phyloP scores from a whole-genome alignment of 1,284 basidiomycete genomes.

The Sporisorium scitamineum region DNA sequence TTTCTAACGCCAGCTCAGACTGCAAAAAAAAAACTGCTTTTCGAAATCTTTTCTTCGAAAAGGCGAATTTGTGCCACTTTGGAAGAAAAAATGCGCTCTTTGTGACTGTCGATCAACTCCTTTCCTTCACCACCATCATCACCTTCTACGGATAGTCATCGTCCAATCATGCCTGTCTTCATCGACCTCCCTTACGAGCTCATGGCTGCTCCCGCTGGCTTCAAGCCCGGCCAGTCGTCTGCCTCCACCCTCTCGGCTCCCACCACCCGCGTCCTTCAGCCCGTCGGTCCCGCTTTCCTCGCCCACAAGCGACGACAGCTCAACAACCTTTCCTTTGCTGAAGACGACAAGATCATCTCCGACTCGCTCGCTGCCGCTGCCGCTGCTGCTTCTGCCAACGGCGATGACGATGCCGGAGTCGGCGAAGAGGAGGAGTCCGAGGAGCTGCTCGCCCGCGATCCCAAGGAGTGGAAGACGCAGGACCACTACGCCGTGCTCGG shows the following conservation, averaged over 20 bases:
- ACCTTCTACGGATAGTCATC: constrained; percentile 14
- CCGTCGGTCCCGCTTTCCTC: constrained; percentile 65
- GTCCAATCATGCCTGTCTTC: constrained; percentile 56
- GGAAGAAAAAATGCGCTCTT: constrained; percentile 18
- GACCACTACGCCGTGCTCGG: constrained; percentile 97
- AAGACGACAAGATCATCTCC: constrained; percentile 62
- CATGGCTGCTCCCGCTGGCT: constrained; percentile 59
- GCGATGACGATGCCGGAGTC: constrained; percentile 82
- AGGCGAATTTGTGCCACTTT: constrained; percentile 23
- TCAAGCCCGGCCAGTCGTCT: constrained; percentile 59
- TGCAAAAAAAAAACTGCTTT: background rate
- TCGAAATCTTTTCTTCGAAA: background rate
- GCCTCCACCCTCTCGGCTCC: constrained; percentile 57
- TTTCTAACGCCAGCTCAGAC: background rate
- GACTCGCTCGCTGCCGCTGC: constrained; percentile 66
- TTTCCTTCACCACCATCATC: background rate
- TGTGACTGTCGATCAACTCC: background rate
- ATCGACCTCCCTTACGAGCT: constrained; percentile 64
- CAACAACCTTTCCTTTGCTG: constrained; percentile 60
- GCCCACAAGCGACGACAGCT: constrained; percentile 63
- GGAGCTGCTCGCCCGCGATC: constrained; percentile 82
- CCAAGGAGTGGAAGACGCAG: constrained; percentile 99
- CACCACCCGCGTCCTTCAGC: constrained; percentile 50
- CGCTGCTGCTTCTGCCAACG: constrained; percentile 76
- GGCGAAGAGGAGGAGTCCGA: constrained; percentile 88